phyloP scores from a whole-genome alignment of 495 filamentous ascomycete genomes.

The Rostrohypoxylon terebratum region DNA sequence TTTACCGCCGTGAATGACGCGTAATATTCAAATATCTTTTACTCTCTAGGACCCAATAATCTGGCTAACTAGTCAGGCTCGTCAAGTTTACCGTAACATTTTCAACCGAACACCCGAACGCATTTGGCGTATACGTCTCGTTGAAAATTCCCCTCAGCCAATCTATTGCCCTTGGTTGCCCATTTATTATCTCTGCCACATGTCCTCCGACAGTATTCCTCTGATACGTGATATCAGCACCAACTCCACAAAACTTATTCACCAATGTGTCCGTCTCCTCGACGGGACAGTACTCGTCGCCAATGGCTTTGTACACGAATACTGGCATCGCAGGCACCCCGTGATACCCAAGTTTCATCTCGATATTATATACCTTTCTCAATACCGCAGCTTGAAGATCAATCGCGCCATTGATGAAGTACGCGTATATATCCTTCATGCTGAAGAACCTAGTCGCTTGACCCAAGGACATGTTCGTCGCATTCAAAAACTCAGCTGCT shows the following conservation, averaged over 20 bases:
- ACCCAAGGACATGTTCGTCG: conserved; percentile 40
- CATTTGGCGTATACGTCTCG: conserved; percentile 29
- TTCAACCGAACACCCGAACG: not conserved
- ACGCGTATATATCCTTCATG: conserved; percentile 54
- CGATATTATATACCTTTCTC: conserved; percentile 43
- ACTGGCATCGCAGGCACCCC: conserved; percentile 59
- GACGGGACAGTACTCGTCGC: conserved; percentile 59
- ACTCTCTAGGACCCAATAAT: not conserved
- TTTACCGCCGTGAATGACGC: not conserved
- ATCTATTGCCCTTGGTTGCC: conserved; percentile 35
- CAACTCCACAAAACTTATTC: conserved; percentile 52
- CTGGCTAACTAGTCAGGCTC: not conserved
- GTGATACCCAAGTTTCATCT: conserved; percentile 57
- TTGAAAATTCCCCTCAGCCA: conserved; percentile 42
- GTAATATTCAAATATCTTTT: not conserved
- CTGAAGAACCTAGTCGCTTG: conserved; percentile 46
- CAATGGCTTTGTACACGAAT: conserved; percentile 64
- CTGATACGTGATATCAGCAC: conserved; percentile 56
- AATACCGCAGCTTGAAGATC: conserved; percentile 47
- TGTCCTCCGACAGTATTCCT: conserved; percentile 56
- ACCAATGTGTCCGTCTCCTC: conserved; percentile 59
- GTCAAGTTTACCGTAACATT: conserved; percentile 2
- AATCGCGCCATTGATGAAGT: conserved; percentile 53
- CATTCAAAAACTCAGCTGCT: conserved; percentile 49
- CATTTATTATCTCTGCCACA: conserved; percentile 42